These are phyloP conservation scores for Botrytis galanthina DNA, from an alignment of 2,329 filamentous ascomycete genomes.

Conservation along the genomic window DNA sequence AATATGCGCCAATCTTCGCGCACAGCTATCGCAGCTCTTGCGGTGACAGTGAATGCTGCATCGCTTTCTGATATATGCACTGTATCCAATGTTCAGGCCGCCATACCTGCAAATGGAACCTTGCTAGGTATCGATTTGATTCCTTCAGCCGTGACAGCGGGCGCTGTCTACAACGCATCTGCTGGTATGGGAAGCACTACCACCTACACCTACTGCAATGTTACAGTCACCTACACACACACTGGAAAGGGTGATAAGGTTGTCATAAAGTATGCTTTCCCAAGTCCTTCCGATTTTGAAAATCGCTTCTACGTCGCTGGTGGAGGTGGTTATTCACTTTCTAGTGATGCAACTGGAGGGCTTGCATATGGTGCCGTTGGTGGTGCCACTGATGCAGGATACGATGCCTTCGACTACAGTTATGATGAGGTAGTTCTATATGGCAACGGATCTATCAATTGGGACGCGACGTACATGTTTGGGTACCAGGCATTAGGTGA, in stretches of 20 bases:
- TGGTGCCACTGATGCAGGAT: constrained; percentile 51
- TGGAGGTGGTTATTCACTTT: constrained; percentile 47
- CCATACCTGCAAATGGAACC: constrained; percentile 2
- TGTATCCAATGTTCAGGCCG: background rate
- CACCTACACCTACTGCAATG: constrained; percentile 45
- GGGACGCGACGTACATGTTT: constrained; percentile 41
- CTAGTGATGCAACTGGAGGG: constrained; percentile 40
- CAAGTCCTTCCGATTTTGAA: constrained; percentile 44
- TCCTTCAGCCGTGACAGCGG: constrained; percentile 41
- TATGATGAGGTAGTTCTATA: constrained; percentile 41
- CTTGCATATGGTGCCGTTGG: constrained; percentile 47
- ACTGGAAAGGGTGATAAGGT: constrained; percentile 41
- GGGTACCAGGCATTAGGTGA: constrained; percentile 42
- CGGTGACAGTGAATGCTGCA: constrained; percentile 1
- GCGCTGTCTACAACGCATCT: constrained; percentile 38
- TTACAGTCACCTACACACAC: constrained; percentile 47
- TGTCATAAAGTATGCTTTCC: constrained; percentile 44
- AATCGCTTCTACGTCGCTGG: constrained; percentile 47
- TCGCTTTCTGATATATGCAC: background rate
- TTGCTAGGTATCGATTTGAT: constrained; percentile 29
- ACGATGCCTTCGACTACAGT: constrained; percentile 46
- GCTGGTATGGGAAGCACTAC: constrained; percentile 31
- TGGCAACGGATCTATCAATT: constrained; percentile 34
- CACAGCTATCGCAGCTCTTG: constrained; percentile 23
- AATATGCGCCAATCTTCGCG: background rate